phyloP scores from a whole-genome alignment of 768 basidiomycete genomes.

The Collybiopsis luxurians region DNA sequence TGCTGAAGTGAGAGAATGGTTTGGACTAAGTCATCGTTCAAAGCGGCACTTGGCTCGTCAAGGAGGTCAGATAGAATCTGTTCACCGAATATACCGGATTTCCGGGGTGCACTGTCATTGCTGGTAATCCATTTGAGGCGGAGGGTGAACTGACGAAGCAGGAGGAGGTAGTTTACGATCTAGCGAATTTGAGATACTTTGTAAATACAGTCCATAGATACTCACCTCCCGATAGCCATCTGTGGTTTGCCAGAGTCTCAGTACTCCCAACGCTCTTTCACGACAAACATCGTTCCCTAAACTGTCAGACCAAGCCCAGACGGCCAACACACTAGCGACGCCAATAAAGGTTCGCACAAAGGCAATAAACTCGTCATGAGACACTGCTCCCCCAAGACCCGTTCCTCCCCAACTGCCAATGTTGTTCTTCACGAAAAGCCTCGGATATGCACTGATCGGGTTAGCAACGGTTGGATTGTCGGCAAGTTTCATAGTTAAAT shows the following conservation, averaged over 20 bases:
- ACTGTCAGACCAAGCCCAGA: constrained; percentile 81
- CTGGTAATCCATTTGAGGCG: constrained; percentile 73
- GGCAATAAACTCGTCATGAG: constrained; percentile 58
- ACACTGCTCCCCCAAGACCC: constrained; percentile 16
- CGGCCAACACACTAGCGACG: constrained; percentile 61
- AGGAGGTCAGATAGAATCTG: constrained; percentile 61
- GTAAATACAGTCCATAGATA: too few relatives aligned
- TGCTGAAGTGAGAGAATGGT: constrained; percentile 57
- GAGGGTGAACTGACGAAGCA: constrained; percentile 68
- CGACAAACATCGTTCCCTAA: constrained; percentile 62
- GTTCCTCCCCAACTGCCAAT: not conserved
- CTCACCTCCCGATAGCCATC: constrained; percentile 80
- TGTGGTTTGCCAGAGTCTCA: constrained; percentile 63
- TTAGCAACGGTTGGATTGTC: constrained; percentile 34
- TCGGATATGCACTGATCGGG: constrained; percentile 29
- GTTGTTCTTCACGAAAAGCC: constrained; percentile 33
- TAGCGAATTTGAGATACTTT: constrained; percentile 22
- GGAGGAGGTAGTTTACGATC: constrained; percentile 74
- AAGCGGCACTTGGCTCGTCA: constrained; percentile 56
- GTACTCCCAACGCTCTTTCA: constrained; percentile 58
- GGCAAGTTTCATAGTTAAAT: constrained; percentile 44
- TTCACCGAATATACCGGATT: constrained; percentile 66
- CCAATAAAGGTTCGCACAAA: constrained; percentile 70
- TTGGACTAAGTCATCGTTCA: constrained; percentile 55
- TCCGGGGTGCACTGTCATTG: constrained; percentile 58